Base-by-base conservation (phyloP, 441 rosid genomes). In the Lepidium campestre region DNA sequence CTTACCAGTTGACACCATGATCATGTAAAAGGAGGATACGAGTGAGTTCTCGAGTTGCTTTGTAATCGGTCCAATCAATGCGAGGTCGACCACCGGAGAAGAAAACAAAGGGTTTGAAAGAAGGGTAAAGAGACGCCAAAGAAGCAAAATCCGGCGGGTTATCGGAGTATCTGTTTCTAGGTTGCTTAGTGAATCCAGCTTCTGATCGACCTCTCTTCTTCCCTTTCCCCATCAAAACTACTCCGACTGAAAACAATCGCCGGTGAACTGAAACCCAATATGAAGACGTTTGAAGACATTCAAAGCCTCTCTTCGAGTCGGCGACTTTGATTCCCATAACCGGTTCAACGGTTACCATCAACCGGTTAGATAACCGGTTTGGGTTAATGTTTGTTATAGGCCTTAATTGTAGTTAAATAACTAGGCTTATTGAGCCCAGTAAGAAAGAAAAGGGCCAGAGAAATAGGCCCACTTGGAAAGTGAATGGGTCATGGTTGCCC, bases 21-120 rank as follows among this genome's bases (percentile, higher is more conserved):
- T 88, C 96, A 34, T 91, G 94, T 42, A 88, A 79, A 17, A 94
- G 97, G 53, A 91, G 80, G 79, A 75, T 67, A 40, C 96, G 89
- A 14, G 96, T 91, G 77, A 94, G 97, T 68, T 94, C 96, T 2
- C 97, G 81, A 20, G 94, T 86, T 40, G 98, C 86, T 70, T 88
- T 84, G 82, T 85, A 88, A 71, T 91, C 91, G 36, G 98, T 84
- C 98, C 98, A 94, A 63, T 94, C 86, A 60, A 94, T 87, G 62
- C 83, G 84, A 54, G 96, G 84, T 32, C 85, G 80, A 45, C 73
- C 87, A 27, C 83, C 80, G 50, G 85, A 75, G 80, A 80, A 84
- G 79, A 71, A 84, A 41, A 91, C 93, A 62, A 67, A 91, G 62
- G 88, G 84, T 39, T 85, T 63, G 77, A 91, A 88, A 32, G 96